A percentile compares a stretch with the other conserved stretches of the same genome.
Conservation (phyloP, 805 yeast species). For the Wickerhamiella lipophila region DNA sequence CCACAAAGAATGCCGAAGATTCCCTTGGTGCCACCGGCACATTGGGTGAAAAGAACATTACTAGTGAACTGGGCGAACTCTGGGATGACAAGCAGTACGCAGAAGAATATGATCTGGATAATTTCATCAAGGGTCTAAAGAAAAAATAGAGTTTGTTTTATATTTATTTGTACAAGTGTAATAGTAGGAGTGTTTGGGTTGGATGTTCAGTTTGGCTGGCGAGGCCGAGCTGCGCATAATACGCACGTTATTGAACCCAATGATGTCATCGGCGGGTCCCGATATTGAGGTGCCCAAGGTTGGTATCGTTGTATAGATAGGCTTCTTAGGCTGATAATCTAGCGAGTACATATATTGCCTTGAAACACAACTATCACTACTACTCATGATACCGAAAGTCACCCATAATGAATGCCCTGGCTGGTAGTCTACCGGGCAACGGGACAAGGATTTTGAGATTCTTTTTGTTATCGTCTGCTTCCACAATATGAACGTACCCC, state of each 20-base stretch:
- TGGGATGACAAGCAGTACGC: slow-evolving; percentile 97
- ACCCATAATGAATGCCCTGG: slow-evolving; percentile 60
- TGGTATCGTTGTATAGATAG: no score
- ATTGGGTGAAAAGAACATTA: slow-evolving; percentile 64
- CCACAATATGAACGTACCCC: slow-evolving; percentile 63
- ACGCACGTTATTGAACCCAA: no score
- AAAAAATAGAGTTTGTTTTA: slow-evolving; percentile 19
- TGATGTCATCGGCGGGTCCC: no score
- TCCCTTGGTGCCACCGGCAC: slow-evolving; percentile 48
- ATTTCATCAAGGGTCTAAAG: slow-evolving; percentile 70
- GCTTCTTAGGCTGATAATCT: no score
- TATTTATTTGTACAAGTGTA: background rate
- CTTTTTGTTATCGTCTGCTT: slow-evolving; percentile 62
- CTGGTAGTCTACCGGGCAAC: slow-evolving; percentile 75
- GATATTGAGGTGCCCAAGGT: no score
- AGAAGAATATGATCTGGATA: slow-evolving; percentile 90
- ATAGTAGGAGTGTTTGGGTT: no score
- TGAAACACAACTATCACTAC: background rate
- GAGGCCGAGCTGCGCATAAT: no score
- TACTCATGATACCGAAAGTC: slow-evolving; percentile 72
- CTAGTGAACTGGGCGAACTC: slow-evolving; percentile 78
- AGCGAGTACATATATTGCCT: no score
- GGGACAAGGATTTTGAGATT: slow-evolving; percentile 68
- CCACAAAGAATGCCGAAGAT: slow-evolving; percentile 29
- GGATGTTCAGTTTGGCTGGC: no score